Conservation (phyloP, 305 asterid genomes). For the Fraxinus albicans region DNA sequence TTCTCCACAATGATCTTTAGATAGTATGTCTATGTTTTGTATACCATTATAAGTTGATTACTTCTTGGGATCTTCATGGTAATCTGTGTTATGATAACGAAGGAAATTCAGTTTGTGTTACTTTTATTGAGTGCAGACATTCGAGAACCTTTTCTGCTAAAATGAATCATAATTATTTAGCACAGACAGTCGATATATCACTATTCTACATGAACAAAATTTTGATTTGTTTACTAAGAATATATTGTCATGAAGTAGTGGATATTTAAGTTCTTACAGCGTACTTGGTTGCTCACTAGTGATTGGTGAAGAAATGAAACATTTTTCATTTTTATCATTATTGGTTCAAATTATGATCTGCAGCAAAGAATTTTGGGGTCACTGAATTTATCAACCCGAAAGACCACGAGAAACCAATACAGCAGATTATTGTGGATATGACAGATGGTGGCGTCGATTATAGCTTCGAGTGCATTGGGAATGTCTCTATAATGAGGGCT, state of each 20-base stretch:
- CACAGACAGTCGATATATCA: too few relatives aligned
- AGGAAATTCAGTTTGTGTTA: not conserved
- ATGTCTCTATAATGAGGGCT: conserved; percentile 52
- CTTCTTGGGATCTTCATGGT: conserved; percentile 22
- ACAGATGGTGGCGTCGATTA: conserved; percentile 62
- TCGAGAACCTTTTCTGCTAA: not conserved
- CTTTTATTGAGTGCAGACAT: not conserved
- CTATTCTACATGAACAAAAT: not conserved
- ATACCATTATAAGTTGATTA: not conserved
- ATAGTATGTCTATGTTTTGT: not conserved
- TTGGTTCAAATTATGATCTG: conserved; percentile 6
- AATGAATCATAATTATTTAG: not conserved
- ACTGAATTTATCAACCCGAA: conserved; percentile 76
- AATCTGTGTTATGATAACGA: not conserved
- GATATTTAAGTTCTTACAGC: not conserved
- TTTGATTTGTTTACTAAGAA: not conserved
- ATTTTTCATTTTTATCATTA: not conserved
- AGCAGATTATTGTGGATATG: conserved; percentile 46
- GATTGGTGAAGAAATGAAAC: not conserved
- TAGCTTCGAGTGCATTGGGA: conserved; percentile 61
- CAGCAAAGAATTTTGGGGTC: conserved; percentile 91
- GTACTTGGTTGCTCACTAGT: not conserved
- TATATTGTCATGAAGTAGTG: not conserved
- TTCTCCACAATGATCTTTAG: not conserved
- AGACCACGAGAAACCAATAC: conserved; percentile 58